Percentiles rank a stretch among this genome's conserved stretches.
These are phyloP conservation scores for Phytophthora aleatoria DNA, from an alignment of 352 stramenopile genomes.

Conservation along the genomic window DNA sequence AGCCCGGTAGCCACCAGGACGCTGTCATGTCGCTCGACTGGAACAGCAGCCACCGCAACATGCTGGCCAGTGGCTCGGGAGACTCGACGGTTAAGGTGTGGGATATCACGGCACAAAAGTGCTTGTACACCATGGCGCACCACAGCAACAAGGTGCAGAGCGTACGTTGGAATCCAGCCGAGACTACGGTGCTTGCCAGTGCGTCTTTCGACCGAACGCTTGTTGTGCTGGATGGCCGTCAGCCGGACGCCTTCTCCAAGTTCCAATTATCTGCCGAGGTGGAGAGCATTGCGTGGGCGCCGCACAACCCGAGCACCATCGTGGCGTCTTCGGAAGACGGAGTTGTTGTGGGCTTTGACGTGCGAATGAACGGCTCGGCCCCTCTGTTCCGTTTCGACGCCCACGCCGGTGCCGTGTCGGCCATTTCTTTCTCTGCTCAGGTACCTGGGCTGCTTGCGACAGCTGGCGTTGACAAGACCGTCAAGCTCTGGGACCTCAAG, in stretches of 20 bases:
- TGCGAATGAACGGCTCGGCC: slow-evolving; percentile 92
- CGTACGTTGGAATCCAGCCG: slow-evolving; percentile 95
- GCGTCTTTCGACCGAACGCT: slow-evolving; percentile 95
- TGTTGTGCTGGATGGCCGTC: slow-evolving; percentile 94
- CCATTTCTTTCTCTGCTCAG: slow-evolving; percentile 85
- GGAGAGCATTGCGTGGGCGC: slow-evolving; percentile 94
- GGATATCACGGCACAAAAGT: slow-evolving; percentile 92
- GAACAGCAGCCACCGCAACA: slow-evolving; percentile 97
- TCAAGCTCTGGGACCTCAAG: slow-evolving; percentile 97
- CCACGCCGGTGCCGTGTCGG: slow-evolving; percentile 87
- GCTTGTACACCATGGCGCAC: slow-evolving; percentile 96
- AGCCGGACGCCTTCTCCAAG: slow-evolving; percentile 78
- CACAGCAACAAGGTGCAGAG: slow-evolving; percentile 99
- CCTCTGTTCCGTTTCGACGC: slow-evolving; percentile 94
- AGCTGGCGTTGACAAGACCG: slow-evolving; percentile 96
- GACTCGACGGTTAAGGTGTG: slow-evolving; percentile 98
- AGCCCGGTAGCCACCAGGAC: slow-evolving; percentile 96
- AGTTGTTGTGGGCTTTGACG: slow-evolving; percentile 93
- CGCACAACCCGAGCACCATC: slow-evolving; percentile 92
- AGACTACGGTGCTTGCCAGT: slow-evolving; percentile 96
- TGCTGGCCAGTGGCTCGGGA: slow-evolving; percentile 97
- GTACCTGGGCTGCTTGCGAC: slow-evolving; percentile 95
- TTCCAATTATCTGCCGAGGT: slow-evolving; percentile 87
- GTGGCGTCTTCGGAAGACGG: slow-evolving; percentile 96
- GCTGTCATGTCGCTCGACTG: slow-evolving; percentile 98